phyloP scores from a whole-genome alignment of 805 yeast species.

The Priceomyces fermenticarens region DNA sequence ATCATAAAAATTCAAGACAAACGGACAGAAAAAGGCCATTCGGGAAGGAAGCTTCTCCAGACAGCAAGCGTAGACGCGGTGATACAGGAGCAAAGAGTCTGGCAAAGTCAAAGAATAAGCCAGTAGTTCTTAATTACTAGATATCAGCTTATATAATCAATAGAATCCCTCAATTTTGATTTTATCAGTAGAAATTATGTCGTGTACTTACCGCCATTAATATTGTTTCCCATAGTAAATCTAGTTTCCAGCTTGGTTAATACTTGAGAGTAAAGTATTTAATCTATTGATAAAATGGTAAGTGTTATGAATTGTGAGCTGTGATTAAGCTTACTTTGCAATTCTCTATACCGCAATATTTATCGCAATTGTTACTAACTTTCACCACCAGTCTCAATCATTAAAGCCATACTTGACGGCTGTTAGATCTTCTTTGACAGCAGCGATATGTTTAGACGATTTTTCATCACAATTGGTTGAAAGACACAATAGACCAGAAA shows the following conservation, averaged over 20 bases:
- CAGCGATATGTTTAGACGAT: slow-evolving; percentile 88
- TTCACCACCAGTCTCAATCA: slow-evolving; percentile 79
- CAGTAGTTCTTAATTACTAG: slow-evolving; percentile 10
- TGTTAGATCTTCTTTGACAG: slow-evolving; percentile 88
- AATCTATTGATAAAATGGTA: too few species aligned
- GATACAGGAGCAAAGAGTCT: not conserved
- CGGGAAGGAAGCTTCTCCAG: not conserved
- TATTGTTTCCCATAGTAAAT: too few species aligned
- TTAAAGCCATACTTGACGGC: slow-evolving; percentile 92
- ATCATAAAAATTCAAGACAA: not conserved
- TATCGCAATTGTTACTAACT: not conserved
- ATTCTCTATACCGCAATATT: too few species aligned
- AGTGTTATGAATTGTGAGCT: too few species aligned
- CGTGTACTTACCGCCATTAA: too few species aligned
- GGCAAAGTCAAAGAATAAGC: slow-evolving; percentile 3
- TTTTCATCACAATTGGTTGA: slow-evolving; percentile 94
- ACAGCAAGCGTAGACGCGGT: not conserved
- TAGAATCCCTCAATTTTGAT: too few species aligned
- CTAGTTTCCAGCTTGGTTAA: too few species aligned
- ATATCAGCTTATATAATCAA: not conserved
- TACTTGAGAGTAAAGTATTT: too few species aligned
- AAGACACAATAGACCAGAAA: slow-evolving; percentile 96
- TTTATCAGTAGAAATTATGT: too few species aligned
- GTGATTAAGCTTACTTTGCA: too few species aligned
- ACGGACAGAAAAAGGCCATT: slow-evolving; percentile 2